Evolutionary conservation across 2,329 filamentous ascomycete genomes (phyloP), one percentile per base, ranked within the genome.

Genomic region (Hypoxylon rubiginosum): DNA sequence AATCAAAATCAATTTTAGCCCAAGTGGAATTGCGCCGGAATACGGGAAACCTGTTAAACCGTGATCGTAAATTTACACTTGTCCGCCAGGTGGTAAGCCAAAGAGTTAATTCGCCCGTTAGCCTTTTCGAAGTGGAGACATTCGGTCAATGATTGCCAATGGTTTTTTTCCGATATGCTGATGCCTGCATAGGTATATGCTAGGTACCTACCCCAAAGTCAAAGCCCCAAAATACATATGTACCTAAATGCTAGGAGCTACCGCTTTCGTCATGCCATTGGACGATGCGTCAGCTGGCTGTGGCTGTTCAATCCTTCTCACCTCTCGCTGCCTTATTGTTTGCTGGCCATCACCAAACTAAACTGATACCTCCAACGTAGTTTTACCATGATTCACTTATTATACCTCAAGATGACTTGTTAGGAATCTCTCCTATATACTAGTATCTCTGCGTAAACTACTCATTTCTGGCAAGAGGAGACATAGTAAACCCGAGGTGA

Each of bases 1-100:
- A 69, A 68, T 67, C 48, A 66, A 70, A 70, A 74, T 69, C 41
- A 34, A 51, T 30, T 61, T 49, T 50, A 50, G 46, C 46, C 46
- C 46, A 28, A 26, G 11, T 36, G 48, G 36, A 61, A 62, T 60
- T 67, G 69, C 54, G 58, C 55, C 66, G 63, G 63, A 67, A 62
- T 36, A 0, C 58, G 68, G 66, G 32, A 54, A 32, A 58, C 26
- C 54, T 64, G 30, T 64, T 68, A 43, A 19, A 21, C 65, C 68
- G 68, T 52, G 49, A 24, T 24, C 3, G 50, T 15, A 45, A 43
- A n/a, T 49, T 53, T 48, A 41, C 41, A 30, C 19, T 50, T 45
- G 49, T 28, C 32, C 58, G 57, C 4, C 32, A 43, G 17, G 48
- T 52, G 50, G 7, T 34, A 21, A 46, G 13, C 36, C 34, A 45